Base-by-base conservation (phyloP, 768 basidiomycete genomes). In the Gyrodon lividus region DNA sequence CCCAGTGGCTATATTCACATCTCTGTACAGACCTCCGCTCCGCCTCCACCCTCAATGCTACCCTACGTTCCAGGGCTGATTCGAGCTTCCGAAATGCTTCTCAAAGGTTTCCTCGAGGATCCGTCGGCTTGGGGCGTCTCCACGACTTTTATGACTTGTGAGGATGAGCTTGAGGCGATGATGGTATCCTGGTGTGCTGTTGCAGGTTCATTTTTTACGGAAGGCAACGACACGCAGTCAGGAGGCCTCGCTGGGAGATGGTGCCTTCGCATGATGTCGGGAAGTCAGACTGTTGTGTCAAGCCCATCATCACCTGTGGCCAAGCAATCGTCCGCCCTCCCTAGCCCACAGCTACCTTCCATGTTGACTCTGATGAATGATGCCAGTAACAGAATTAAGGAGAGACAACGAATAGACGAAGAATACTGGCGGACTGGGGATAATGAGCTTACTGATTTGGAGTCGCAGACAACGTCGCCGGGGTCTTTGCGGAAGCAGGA, bases 101-200 rank as follows among this genome's bases (percentile, higher is more conserved):
- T 84, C n/a, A 66, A 66, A 17, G 67, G 68, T n/a, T 75, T 84
- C 61, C 74, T 80, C 30, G 73, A 75, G 39, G 84, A 87, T 48
- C 86, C 85, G 13, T 84, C 82, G 39, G 82, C 81, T 3, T 78
- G 76, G 72, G 86, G 86, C 8, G 79, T 87, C 26, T 78, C 82
- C 10, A 72, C 75, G 5, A 80, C 86, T 6, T 83, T 87, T 55
- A 68, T 86, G 22, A 67, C 74, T 0, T 72, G 70, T 43, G 77
- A 83, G 59, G 74, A 77, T 23, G 70, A 72, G n/a, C 63, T 87
- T 19, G 80, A 84, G 56, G 62, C 63, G 12, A 77, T 83, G 2
- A 78, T 86, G 54, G 75, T 84, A 42, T 71, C 74, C 1, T 88
- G 84, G 81, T 60, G 65, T 54, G 24, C 58, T 26, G 60, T 67